Percentiles rank a stretch among this genome's conserved stretches.
phyloP scores from a whole-genome alignment of 768 basidiomycete species.

The Pholiota molesta region DNA sequence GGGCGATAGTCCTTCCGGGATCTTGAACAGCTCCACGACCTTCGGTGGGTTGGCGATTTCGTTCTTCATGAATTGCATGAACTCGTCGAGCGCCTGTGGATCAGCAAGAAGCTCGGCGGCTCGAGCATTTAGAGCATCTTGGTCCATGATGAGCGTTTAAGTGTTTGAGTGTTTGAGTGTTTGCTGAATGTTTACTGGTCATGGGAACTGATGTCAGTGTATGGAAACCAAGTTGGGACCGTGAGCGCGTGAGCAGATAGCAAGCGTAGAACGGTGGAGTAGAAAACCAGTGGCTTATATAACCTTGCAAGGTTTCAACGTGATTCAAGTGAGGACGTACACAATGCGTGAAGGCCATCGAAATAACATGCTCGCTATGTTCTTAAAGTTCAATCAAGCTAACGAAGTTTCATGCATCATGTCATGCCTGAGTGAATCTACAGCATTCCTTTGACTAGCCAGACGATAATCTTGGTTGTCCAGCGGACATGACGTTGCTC shows the following conservation, averaged over 20 bases:
- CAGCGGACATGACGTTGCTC: constrained; percentile 57
- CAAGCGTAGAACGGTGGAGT: no score
- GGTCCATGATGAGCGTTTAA: no score
- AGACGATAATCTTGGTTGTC: constrained; percentile 65
- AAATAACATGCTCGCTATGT: background rate
- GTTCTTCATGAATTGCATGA: background rate
- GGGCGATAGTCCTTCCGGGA: constrained; percentile 3
- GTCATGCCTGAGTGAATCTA: constrained; percentile 28
- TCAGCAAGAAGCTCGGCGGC: background rate
- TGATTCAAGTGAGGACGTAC: background rate
- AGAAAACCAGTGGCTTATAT: no score
- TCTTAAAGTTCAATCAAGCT: no score
- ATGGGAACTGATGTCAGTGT: no score
- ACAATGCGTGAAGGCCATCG: background rate
- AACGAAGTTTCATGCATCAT: background rate
- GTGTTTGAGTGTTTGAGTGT: no score
- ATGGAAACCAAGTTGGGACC: no score
- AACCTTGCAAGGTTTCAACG: no score
- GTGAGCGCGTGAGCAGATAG: no score
- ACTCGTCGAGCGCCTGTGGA: background rate
- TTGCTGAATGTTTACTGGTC: no score
- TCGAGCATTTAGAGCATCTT: background rate
- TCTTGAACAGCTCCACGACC: background rate
- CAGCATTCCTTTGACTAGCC: constrained; percentile 71
- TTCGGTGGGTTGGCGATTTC: background rate